Conservation (phyloP, 2,329 filamentous ascomycete species). For the Stemphylium vesicarium region DNA sequence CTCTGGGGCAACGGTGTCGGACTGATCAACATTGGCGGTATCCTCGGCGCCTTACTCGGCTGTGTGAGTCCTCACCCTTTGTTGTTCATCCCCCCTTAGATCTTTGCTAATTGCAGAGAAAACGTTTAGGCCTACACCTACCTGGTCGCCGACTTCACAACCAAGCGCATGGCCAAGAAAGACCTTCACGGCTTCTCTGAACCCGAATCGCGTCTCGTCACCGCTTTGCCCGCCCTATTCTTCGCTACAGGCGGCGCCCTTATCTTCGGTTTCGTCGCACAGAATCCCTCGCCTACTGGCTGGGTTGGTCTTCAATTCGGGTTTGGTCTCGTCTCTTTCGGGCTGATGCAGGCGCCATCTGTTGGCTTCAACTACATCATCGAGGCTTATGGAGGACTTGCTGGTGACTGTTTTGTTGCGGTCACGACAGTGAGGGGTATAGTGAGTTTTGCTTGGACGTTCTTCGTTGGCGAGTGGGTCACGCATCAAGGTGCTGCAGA, state of each 20-base stretch:
- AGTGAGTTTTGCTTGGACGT: conserved; percentile 62
- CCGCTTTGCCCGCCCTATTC: conserved; percentile 48
- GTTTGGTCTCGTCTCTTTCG: conserved; percentile 49
- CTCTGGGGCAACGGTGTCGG: conserved; percentile 51
- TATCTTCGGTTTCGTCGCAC: conserved; percentile 50
- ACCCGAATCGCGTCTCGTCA: conserved; percentile 49
- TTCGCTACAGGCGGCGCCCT: conserved; percentile 48
- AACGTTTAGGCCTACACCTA: conserved; percentile 40
- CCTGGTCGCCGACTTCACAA: conserved; percentile 46
- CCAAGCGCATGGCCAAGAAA: conserved; percentile 46
- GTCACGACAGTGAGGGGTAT: conserved; percentile 58
- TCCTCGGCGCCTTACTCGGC: conserved; percentile 48
- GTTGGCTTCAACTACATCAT: conserved; percentile 58
- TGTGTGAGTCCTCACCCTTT: conserved; percentile 18
- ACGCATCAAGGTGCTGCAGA: conserved; percentile 52
- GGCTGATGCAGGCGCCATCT: conserved; percentile 51
- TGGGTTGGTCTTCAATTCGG: conserved; percentile 53
- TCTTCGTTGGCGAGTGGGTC: conserved; percentile 60
- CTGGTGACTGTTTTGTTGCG: conserved; percentile 61
- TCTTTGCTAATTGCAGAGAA: not conserved
- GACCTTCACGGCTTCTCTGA: conserved; percentile 48
- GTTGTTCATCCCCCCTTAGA: too few relatives aligned
- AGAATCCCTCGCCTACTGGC: conserved; percentile 42
- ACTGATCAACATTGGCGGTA: conserved; percentile 48
- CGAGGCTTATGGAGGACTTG: conserved; percentile 56